Conservation (phyloP, 768 basidiomycete species). For the Rubroboletus pulcherrimus region DNA sequence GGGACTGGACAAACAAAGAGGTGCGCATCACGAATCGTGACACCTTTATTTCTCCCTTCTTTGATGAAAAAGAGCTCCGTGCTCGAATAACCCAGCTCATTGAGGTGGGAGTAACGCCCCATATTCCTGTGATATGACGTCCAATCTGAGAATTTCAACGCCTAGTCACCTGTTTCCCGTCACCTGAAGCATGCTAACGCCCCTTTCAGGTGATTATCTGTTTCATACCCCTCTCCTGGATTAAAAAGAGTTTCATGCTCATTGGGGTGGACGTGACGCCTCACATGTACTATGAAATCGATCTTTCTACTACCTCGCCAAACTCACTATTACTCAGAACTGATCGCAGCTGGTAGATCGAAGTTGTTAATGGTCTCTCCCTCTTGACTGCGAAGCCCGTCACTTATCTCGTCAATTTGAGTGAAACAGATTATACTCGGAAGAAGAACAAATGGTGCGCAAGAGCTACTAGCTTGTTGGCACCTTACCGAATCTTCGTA, state of each 20-base stretch:
- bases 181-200: constrained; percentile 5
- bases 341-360: constrained; percentile 53
- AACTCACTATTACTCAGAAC: constrained; percentile 3
- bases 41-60: constrained; percentile 10
- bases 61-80: constrained; percentile 74
- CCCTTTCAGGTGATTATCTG: constrained; percentile 21
- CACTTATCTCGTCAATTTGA: constrained; percentile 96
- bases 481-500: constrained; percentile 23
- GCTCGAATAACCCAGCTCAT: constrained; percentile 96
- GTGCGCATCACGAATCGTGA: constrained; percentile 39
- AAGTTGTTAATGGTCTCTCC: constrained; percentile 82
- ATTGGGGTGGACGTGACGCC: constrained; percentile 83
- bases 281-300: constrained; percentile 38
- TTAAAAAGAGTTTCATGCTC: constrained; percentile 70
- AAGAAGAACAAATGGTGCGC: constrained; percentile 98
- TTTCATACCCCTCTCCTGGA: constrained; percentile 18
- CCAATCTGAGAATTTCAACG: constrained; percentile 37
- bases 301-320: neutral
- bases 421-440: constrained; percentile 88
- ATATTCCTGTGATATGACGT: constrained; percentile 62
- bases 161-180: neutral
- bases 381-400: constrained; percentile 96
- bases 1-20: constrained; percentile 96
- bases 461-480: neutral
- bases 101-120: constrained; percentile 93